Evolutionary conservation across 306 rosid genomes (phyloP), one percentile per base, ranked within the genome.

Genomic region (Gastrolobium bilobum): DNA sequence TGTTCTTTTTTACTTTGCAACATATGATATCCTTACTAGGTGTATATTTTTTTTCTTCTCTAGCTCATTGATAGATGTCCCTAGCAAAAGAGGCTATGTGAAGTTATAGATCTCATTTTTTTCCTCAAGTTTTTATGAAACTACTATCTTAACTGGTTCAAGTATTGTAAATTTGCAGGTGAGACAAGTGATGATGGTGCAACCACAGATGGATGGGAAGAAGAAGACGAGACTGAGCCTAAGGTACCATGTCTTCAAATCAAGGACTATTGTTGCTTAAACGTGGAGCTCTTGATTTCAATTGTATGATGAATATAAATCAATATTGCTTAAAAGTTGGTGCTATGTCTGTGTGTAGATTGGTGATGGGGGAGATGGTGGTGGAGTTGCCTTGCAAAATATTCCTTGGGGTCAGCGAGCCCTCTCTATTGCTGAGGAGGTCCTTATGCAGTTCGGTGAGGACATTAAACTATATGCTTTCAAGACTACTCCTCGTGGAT

Each of bases 331-430:
- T 52, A 26, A 75, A 81, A 65, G 10, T 82, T 65, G 80, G 43
- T 46, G 20, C 78, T 66, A 44, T 68, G 40, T 46, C 11, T 69
- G 20, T 37, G 7, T 52, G 79, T 79, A 92, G 99, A 42, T 88
- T 76, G 98, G 96, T 31, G 97, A 94, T 75, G 97, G 97, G 34
- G 97, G 95, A 4, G 88, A 77, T 63, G 97, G 99, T 53, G 98
- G 98, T 65, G 99, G 99, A 46, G 88, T 92, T 77, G 83, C 84
- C 76, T 81, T 95, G 73, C 90, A 88, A 75, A 89, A 84, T 65
- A 89, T 90, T 43, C 87, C 89, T 4, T 95, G 98, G 99, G 99
- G 98, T 34, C 90, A 91, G 69, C 89, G 37, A 65, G 90, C 85
- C 7, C 89, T 76, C 51, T 85, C 94, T 80, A 85, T 92, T 76